Evolutionary conservation across 441 rosid genomes (phyloP), one percentile per base, ranked within the genome.

Genomic region (Raphanus hybrid): DNA sequence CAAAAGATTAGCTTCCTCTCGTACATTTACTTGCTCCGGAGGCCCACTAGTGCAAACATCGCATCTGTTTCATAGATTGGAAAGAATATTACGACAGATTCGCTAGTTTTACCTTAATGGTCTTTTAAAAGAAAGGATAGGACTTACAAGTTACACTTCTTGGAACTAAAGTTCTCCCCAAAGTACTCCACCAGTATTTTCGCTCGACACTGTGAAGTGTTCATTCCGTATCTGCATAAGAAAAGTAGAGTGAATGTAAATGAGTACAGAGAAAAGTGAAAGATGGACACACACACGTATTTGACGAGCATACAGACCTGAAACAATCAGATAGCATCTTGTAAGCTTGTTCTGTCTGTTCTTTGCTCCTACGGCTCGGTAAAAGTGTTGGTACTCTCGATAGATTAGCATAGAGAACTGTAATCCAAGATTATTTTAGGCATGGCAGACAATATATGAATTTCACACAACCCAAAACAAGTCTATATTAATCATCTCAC

Each of bases 161-260:
- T 78, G 68, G 67, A 27, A 64, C 81, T 73, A 65, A 94, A 90
- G 77, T 89, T 86, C 80, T 94, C 94, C 66, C 97, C 98, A 82
- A 92, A 94, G 70, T 94, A 90, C 83, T 89, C 89, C 41, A 92
- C 97, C 0, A 92, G 89, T 67, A n/a, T 85, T 85, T 85, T 94
- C 2, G 95, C 93, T 70, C 97, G 92, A 77, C 98, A 94, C 64
- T 69, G 74, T 26, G 94, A 87, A 66, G 94, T 92, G 62, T 87
- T 90, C 98, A 92, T 94, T 75, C 94, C 97, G 76, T 94, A 94
- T 82, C 98, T 94, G 90, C 83, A 70, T 52, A 50, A 32, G 50
- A 72, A 72, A 43, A 75, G 74, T 12, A 78, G 74, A 45, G 67
- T 18, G 14, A 45, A 62, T 9, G 29, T 29, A 57, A 73, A 35